A percentile compares a stretch with the other conserved stretches of the same genome.
Evolutionary conservation across 2,329 filamentous ascomycete genomes (phyloP).

Genomic region (Fusarium drepaniforme): DNA sequence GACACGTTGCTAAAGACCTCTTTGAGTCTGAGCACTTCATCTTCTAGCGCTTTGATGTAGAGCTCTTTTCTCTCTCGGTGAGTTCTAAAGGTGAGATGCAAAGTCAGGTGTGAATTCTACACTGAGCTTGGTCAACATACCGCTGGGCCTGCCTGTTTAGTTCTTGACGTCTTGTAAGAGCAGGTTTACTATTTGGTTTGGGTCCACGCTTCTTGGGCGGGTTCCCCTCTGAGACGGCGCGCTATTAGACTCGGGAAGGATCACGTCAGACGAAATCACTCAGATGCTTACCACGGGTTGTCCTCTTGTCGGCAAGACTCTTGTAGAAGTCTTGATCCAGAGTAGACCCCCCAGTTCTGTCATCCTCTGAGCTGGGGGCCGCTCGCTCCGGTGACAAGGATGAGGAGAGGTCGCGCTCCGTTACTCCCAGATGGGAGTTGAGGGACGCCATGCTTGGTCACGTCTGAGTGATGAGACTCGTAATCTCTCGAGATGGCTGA

Average conservation of each 20-base stretch:
- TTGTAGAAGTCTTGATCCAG: constrained; percentile 75
- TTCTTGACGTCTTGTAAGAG: constrained; percentile 91
- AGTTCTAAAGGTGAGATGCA: constrained; percentile 70
- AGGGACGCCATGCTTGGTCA: constrained; percentile 38
- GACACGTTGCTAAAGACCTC: constrained; percentile 82
- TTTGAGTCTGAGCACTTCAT: constrained; percentile 89
- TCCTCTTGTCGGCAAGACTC: constrained; percentile 78
- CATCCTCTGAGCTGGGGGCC: constrained; percentile 46
- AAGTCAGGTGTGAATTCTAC: constrained; percentile 18
- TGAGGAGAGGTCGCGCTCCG: constrained; percentile 57
- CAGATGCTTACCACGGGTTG: constrained; percentile 74
- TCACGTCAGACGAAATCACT: background rate
- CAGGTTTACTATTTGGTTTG: constrained; percentile 96
- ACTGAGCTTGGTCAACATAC: constrained; percentile 60
- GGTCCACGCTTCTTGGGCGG: constrained; percentile 90
- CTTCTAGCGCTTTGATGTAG: constrained; percentile 94
- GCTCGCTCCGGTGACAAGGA: constrained; percentile 58
- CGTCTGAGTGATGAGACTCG: constrained; percentile 6
- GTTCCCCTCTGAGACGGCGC: constrained; percentile 75
- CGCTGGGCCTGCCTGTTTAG: constrained; percentile 95
- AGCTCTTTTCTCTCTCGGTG: constrained; percentile 97
- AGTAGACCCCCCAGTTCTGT: constrained; percentile 55
- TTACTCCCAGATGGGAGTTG: constrained; percentile 32
- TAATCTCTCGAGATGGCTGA: background rate
- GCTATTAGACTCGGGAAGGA: constrained; percentile 22